Percentiles rank a stretch among this genome's conserved stretches.
Conservation (phyloP, 192 early-diverging fungal species). For the Podila clonocystis region DNA sequence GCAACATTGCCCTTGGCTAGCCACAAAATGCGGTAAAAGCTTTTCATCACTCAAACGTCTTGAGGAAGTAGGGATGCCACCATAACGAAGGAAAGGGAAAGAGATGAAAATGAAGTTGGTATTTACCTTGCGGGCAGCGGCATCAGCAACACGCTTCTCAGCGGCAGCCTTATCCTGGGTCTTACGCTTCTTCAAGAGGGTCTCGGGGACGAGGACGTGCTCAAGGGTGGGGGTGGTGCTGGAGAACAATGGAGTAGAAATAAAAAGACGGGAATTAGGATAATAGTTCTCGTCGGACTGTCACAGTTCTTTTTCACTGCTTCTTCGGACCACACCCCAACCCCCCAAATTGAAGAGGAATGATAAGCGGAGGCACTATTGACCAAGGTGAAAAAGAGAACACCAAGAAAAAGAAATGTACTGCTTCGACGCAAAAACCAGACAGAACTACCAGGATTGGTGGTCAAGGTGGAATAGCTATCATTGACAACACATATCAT, state of each 20-base stretch:
- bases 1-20: slow-evolving; percentile 59
- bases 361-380: too few relatives aligned
- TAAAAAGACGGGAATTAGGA: slow-evolving; percentile 6
- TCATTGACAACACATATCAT: too few relatives aligned
- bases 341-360: too few relatives aligned
- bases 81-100: not conserved
- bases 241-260: slow-evolving; percentile 3
- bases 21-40: slow-evolving; percentile 29
- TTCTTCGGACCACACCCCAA: not conserved
- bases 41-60: slow-evolving; percentile 4
- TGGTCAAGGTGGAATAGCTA: too few relatives aligned
- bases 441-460: too few relatives aligned
- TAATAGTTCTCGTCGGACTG: slow-evolving; percentile 14
- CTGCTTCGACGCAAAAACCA: too few relatives aligned
- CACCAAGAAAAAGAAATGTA: too few relatives aligned
- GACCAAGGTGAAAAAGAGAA: too few relatives aligned
- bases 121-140: slow-evolving; percentile 63
- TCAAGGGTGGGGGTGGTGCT: slow-evolving; percentile 65
- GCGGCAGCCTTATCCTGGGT: slow-evolving; percentile 76
- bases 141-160: slow-evolving; percentile 63
- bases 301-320: not conserved
- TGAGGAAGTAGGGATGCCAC: too few relatives aligned
- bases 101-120: not conserved
- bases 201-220: slow-evolving; percentile 84
- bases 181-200: slow-evolving; percentile 89